Conservation (phyloP, 441 rosid species). For the Corymbia citriodora region DNA sequence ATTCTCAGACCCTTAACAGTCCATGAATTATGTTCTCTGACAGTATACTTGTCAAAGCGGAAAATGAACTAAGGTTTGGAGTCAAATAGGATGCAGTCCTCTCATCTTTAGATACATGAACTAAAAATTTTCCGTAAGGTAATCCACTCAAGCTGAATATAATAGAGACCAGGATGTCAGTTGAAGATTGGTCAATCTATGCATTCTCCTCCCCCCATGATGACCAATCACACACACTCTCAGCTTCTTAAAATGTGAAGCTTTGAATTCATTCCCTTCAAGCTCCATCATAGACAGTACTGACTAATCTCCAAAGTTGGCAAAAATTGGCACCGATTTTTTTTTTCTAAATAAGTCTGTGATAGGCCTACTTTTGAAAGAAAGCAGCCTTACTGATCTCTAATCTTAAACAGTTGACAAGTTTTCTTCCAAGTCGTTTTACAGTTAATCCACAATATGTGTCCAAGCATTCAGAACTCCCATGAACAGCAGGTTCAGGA, state of each 20-base stretch:
- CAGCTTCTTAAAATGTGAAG: neutral
- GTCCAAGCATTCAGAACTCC: neutral
- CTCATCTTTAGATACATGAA: neutral
- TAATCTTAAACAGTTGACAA: neutral
- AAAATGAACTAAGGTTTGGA: neutral
- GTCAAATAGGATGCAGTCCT: neutral
- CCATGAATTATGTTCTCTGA: neutral
- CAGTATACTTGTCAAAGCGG: neutral
- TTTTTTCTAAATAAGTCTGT: neutral
- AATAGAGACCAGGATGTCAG: neutral
- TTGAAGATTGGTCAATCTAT: neutral
- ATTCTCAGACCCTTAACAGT: neutral
- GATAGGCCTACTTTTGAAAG: neutral
- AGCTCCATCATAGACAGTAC: neutral
- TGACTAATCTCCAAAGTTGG: neutral
- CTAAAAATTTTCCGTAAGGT: neutral
- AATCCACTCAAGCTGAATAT: neutral
- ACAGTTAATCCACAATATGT: neutral
- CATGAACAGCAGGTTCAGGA: neutral
- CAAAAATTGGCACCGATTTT: neutral
- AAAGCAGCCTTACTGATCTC: neutral
- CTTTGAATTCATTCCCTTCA: neutral
- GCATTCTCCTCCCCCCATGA: neutral
- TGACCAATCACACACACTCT: neutral
- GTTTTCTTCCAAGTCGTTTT: neutral